Evolutionary conservation across 768 basidiomycete species (phyloP).

Genomic region (Macrolepiota albuminosa): DNA sequence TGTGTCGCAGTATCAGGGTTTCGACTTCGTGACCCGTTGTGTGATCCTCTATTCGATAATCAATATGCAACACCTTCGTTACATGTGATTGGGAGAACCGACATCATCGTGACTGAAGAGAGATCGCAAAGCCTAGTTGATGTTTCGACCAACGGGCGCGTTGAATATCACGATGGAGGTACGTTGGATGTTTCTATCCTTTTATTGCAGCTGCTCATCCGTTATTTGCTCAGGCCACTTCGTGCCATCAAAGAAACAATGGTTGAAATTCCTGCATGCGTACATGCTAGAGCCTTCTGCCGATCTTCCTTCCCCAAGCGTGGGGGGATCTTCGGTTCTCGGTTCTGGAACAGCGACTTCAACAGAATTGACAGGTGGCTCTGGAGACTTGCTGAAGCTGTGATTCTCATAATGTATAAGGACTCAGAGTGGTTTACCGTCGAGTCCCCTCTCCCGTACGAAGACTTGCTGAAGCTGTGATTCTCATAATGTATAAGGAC

Average conservation of each 20-base stretch:
- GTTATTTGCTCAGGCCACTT: slow-evolving; percentile 58
- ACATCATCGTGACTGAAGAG: slow-evolving; percentile 70
- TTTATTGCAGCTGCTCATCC: background rate
- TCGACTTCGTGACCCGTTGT: slow-evolving; percentile 43
- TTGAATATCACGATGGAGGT: slow-evolving; percentile 83
- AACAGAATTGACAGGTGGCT: slow-evolving; percentile 16
- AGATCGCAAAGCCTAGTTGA: slow-evolving; percentile 55
- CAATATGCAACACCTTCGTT: slow-evolving; percentile 68
- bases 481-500: background rate
- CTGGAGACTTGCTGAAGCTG: slow-evolving; percentile 19
- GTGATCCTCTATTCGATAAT: slow-evolving; percentile 43
- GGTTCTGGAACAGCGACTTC: slow-evolving; percentile 49
- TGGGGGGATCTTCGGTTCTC: slow-evolving; percentile 26
- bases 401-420: background rate
- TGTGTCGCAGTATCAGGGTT: slow-evolving; percentile 78
- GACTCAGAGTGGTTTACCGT: too few species aligned
- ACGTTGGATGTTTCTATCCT: slow-evolving; percentile 18
- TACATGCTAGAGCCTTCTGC: slow-evolving; percentile 54
- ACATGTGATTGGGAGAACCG: slow-evolving; percentile 73
- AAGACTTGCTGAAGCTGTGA: slow-evolving; percentile 18
- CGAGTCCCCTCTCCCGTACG: background rate
- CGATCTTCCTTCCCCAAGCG: slow-evolving; percentile 40
- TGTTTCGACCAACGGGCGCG: slow-evolving; percentile 49
- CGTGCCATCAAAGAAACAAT: slow-evolving; percentile 71
- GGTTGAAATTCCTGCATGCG: slow-evolving; percentile 69